Conservation (phyloP, 1,284 basidiomycete genomes). For the Tilletiopsis washingtonensis region DNA sequence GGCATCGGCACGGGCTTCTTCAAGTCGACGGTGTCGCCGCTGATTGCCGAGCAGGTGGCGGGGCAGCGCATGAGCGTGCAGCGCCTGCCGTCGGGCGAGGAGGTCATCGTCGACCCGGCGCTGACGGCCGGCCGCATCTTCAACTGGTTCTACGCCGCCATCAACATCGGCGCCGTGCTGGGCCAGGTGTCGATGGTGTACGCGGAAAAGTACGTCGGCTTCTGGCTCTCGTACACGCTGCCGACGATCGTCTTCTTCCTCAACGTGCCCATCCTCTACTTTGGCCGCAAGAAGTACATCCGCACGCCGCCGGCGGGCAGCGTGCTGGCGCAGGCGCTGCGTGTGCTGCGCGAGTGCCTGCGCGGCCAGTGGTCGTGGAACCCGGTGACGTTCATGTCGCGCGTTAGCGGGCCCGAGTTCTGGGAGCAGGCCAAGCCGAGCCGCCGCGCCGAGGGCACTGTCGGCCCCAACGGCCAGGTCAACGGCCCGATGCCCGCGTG, state of each 20-base stretch:
- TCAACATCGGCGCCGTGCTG: constrained; percentile 42
- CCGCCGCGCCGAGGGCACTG: too few species aligned
- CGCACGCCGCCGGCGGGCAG: constrained; percentile 69
- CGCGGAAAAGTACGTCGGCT: constrained; percentile 49
- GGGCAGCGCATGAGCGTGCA: constrained; percentile 23
- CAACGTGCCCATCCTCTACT: constrained; percentile 61
- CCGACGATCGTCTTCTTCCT: constrained; percentile 51
- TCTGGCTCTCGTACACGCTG: constrained; percentile 49
- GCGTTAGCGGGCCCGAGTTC: constrained; percentile 57
- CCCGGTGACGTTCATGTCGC: constrained; percentile 35
- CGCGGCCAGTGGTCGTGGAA: constrained; percentile 47
- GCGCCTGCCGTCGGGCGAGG: constrained; percentile 57
- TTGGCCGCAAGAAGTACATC: constrained; percentile 62
- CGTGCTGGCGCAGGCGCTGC: constrained; percentile 57
- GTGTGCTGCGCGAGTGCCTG: constrained; percentile 40
- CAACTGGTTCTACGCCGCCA: constrained; percentile 46
- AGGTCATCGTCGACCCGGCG: constrained; percentile 71
- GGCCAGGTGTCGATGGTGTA: constrained; percentile 49
- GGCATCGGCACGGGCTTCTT: constrained; percentile 64
- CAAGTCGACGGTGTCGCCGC: constrained; percentile 53
- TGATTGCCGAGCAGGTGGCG: constrained; percentile 52
- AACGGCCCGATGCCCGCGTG: constrained; percentile 42
- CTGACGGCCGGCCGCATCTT: constrained; percentile 54
- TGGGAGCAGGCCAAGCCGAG: constrained; percentile 70
- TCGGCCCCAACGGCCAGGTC: too few species aligned